phyloP scores from a whole-genome alignment of 2,329 filamentous ascomycete genomes.

The Trichoderma sp. region DNA sequence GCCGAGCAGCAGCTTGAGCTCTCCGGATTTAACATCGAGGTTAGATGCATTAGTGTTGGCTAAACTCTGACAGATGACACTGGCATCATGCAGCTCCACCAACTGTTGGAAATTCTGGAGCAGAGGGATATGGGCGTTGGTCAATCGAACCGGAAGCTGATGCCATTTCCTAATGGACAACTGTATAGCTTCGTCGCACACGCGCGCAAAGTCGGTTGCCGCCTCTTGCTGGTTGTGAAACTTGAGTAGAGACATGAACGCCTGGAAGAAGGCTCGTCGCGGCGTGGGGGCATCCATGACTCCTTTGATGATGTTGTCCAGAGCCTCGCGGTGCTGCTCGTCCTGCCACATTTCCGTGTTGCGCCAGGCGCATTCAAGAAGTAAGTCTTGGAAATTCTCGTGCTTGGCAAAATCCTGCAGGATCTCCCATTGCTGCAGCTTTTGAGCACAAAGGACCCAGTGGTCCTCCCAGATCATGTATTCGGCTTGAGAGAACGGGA shows the following conservation, averaged over 20 bases:
- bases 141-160: constrained; percentile 89
- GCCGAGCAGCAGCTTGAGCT: constrained; percentile 87
- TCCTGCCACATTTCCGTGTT: constrained; percentile 94
- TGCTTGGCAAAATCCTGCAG: constrained; percentile 97
- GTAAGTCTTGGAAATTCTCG: constrained; percentile 95
- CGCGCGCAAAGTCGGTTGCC: constrained; percentile 74
- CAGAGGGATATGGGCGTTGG: constrained; percentile 90
- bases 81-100: constrained; percentile 95
- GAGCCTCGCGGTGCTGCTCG: constrained; percentile 78
- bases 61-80: constrained; percentile 90
- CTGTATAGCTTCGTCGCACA: constrained; percentile 96
- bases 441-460: constrained; percentile 96
- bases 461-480: constrained; percentile 99
- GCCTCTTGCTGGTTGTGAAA: constrained; percentile 86
- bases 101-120: constrained; percentile 97
- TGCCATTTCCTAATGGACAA: constrained; percentile 98
- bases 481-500: constrained; percentile 92
- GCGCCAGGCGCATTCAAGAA: constrained; percentile 93
- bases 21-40: constrained; percentile 89
- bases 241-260: constrained; percentile 95
- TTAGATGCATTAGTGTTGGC: constrained; percentile 80
- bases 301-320: constrained; percentile 92
- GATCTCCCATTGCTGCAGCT: constrained; percentile 98
- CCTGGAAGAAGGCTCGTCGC: constrained; percentile 92
- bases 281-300: constrained; percentile 97